phyloP scores from a whole-genome alignment of 495 filamentous ascomycete species.

The Haplographium delicatum region DNA sequence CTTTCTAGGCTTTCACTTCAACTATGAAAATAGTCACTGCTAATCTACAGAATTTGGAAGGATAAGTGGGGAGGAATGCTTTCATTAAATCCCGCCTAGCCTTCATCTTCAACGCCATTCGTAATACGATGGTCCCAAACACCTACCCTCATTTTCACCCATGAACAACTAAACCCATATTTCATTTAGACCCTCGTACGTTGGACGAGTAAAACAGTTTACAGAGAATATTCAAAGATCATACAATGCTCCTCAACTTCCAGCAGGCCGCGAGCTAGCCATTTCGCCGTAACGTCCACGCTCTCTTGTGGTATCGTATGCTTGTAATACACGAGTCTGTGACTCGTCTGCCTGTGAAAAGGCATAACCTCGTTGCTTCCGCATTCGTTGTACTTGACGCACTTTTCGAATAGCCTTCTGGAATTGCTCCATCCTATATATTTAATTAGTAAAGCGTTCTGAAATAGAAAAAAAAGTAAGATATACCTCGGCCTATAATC shows the following conservation, averaged over 20 bases:
- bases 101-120: too few species aligned
- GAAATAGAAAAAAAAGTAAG: slow-evolving; percentile 2
- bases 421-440: slow-evolving; percentile 92
- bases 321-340: slow-evolving; percentile 87
- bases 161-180: too few species aligned
- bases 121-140: slow-evolving; percentile 1
- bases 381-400: slow-evolving; percentile 97
- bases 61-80: too few species aligned
- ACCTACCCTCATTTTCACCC: background rate
- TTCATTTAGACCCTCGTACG: too few species aligned
- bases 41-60: too few species aligned
- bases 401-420: slow-evolving; percentile 99
- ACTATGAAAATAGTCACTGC: too few species aligned
- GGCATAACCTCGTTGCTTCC: slow-evolving; percentile 96
- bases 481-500: slow-evolving; percentile 86
- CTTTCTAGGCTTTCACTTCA: too few species aligned
- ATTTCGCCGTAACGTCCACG: slow-evolving; percentile 95
- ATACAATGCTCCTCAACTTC: slow-evolving; percentile 22
- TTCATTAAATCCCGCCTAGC: too few species aligned
- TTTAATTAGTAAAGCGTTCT: slow-evolving; percentile 1
- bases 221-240: slow-evolving; percentile 16
- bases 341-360: slow-evolving; percentile 97
- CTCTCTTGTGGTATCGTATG: slow-evolving; percentile 92
- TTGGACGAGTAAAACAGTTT: too few species aligned
- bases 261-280: slow-evolving; percentile 57